Evolutionary conservation across 108 stramenopile genomes (phyloP), one percentile per base, ranked within the genome.

Genomic region (Nitzschia sp.): DNA sequence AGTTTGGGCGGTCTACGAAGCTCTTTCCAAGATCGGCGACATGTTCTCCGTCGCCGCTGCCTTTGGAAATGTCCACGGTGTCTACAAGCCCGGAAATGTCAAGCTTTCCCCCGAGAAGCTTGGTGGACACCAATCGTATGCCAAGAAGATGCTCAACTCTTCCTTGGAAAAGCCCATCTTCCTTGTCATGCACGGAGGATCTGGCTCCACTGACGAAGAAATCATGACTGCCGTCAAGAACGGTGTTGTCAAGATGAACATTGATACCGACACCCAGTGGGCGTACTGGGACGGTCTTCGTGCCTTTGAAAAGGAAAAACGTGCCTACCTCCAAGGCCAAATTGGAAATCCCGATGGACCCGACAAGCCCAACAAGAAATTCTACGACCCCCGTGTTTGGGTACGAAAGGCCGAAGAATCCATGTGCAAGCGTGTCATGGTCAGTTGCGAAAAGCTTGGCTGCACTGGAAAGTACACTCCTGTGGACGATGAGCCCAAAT

Each of bases 221-320:
- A 98, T 98, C 80, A 48, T 74, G 53, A 83, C 78, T 47, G 97
- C 97, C 33, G 84, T 92, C 63, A 56, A 68, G 48, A 84, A 89
- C 44, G 97, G 97, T 48, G 94, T 95, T 47, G 85, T 98, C 63
- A 98, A 98, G 93, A 98, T 98, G 97, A 98, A 98, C 80, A 92
- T 98, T 78, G 97, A 98, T 73, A 98, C 97, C 15, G 97, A 98
- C 84, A 97, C 96, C 28, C 97, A 97, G 87, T 98, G 97, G 97
- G 75, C 92, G 3, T 96, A 92, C 85, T 96, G 96, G 96, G 91
- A 94, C 65, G 96, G 96, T 53, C 72, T 92, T 35, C 84, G 91
- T 46, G 68, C 46, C n/a, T 96, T 92, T 50, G 91, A 92, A 62
- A 75, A 81, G 21, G 83, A 84, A 21, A 93, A 94, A 71, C 81